Base-by-base conservation (phyloP, 176 grass and related monocot genomes). In the Zea luxurians region DNA sequence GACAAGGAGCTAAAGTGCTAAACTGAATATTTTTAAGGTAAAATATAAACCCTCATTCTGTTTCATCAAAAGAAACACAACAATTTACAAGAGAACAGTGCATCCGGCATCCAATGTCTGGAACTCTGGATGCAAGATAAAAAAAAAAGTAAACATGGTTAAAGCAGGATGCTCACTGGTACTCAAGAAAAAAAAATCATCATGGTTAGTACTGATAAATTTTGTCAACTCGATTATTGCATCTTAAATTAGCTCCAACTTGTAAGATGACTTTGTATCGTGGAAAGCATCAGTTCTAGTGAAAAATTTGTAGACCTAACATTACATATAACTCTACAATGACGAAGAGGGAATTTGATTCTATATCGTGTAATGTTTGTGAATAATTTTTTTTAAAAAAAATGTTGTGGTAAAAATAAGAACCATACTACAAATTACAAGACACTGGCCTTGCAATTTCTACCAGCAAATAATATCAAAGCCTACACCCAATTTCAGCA, bases 1-100 rank as follows among this genome's bases (percentile, higher is more conserved):
- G 0, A 57, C 18, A 40, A n/a, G 5, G 74, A 68, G 43, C 53
- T 44, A 68, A 17, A 80, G 74, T 61, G 43, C 53, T 44, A 68
- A 17, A 80, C 4, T 11, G 58, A 50, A 20, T n/a, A 52, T 35
- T 70, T 70, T n/a, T n/a, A 36, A 73, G 48, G 13, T 53, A 71
- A 71, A 55, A 64, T 17, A 72, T 7, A 38, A 18, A 38, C 48
- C 34, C 2, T 10, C 13, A 53, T 72, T 37, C 48, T 9, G 27
- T 74, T 74, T 43, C 70, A 61, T 68, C 50, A 71, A 68, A 80
- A 52, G 15, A 81, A 74, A 66, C 70, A 69, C 4, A 43, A 34
- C 18, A 6, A 3, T 68, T 80, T 4, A 50, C 53, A 76, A 68
- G 52, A 75, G 17, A 83, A 59, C 4, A 46, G 27, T 4, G 10